Evolutionary conservation across 371 early-diverging fungal species (phyloP), one percentile per base, ranked within the genome.

Genomic region (Zancudomyces culisetae): DNA sequence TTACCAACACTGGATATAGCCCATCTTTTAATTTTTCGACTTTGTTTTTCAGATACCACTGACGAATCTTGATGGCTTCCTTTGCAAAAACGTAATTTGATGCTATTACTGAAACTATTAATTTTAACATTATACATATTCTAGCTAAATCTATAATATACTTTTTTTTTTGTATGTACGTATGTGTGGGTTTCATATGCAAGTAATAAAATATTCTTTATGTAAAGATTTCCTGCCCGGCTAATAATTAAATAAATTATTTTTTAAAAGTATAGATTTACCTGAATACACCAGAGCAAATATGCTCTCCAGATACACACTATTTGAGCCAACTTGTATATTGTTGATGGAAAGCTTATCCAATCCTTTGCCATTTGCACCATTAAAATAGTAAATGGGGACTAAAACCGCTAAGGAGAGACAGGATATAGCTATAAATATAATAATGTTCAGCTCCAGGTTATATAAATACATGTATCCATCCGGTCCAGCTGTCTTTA

Each of bases 321-420:
- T 24, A 42, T 23, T 23, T 8, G 52, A 35, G 22, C 6, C 6
- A 3, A 20, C n/a, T 18, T 4, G 18, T 8, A 35, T 51, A 26
- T 51, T 51, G 26, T 30, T 43, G n/a, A 51, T 51, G 18, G 52
- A 20, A 22, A 42, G 45, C 10, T n/a, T 29, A 35, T 39, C 41
- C n/a, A 51, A 35, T 8, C 45, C 52, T 4, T 3, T 8, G 18
- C 18, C n/a, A 27, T n/a, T n/a, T 8, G 18, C 41, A 18, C 35
- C 24, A n/a, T n/a, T n/a, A 43, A 19, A n/a, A 19, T 41, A n/a
- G 26, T 51, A 27, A 2, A 51, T 35, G 6, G 52, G 52, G 10
- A 51, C 18, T 6, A 51, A 27, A 18, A 51, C 35, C 4, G 23
- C 40, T 8, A 41, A 20, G 6, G 52, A 26, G 6, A 35, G 18